These are phyloP conservation scores for Debaryomyces robertsiae DNA, from an alignment of 1,139 yeast genomes.

Conservation along the genomic window DNA sequence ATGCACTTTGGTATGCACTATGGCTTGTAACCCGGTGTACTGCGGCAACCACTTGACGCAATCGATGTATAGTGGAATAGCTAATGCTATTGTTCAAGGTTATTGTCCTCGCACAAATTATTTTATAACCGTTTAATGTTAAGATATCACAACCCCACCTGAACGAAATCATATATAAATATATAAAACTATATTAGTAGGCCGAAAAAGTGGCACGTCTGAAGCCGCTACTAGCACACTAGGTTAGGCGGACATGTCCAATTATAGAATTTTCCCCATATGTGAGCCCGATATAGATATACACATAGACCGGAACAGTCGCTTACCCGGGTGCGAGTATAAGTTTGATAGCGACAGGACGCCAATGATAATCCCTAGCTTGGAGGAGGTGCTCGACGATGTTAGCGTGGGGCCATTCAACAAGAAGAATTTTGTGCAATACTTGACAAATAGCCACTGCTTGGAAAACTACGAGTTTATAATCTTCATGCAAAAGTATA, in stretches of 20 bases:
- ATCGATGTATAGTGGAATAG: not conserved
- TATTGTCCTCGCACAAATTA: constrained; percentile 6
- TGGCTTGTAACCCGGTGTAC: constrained; percentile 2
- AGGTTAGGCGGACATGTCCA: constrained; percentile 1
- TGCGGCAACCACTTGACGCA: constrained; percentile 1
- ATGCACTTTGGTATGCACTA: not conserved
- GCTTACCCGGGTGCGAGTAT: constrained; percentile 3
- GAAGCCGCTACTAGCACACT: too few species aligned
- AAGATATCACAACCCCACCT: constrained; percentile 6
- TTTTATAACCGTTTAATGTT: constrained; percentile 9
- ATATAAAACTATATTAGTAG: not conserved
- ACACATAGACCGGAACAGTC: not conserved
- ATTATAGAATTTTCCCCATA: constrained; percentile 8
- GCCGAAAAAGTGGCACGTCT: too few species aligned
- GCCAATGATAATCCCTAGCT: constrained; percentile 20
- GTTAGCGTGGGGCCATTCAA: constrained; percentile 23
- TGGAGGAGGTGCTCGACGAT: constrained; percentile 25
- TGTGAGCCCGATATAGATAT: constrained; percentile 4
- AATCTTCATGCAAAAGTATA: constrained; percentile 30
- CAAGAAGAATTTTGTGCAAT: constrained; percentile 27
- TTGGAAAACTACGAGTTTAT: constrained; percentile 41
- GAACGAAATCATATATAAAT: not conserved
- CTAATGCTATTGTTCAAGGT: constrained; percentile 3
- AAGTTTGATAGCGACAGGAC: not conserved
- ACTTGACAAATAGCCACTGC: constrained; percentile 34